These are phyloP conservation scores for Aspergillus quadricinctus DNA, from an alignment of 2,329 filamentous ascomycete species.

Conservation along the genomic window DNA sequence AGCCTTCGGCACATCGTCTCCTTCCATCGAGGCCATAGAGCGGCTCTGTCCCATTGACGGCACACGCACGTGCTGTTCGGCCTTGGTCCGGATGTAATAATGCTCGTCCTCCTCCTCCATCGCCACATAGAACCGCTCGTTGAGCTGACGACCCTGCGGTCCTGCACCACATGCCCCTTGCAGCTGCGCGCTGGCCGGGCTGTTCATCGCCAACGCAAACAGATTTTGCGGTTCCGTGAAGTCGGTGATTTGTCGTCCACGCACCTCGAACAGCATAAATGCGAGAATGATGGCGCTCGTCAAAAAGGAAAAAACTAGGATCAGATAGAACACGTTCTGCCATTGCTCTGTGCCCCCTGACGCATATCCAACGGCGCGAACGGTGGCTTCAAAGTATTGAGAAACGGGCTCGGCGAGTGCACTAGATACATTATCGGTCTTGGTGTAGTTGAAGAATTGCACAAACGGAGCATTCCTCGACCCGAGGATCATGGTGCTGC, in stretches of 20 bases:
- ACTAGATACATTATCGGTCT: constrained; percentile 15
- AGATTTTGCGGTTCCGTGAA: constrained; percentile 74
- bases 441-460: constrained; percentile 50
- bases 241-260: constrained; percentile 64
- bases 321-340: constrained; percentile 63
- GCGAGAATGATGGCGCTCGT: constrained; percentile 63
- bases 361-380: constrained; percentile 65
- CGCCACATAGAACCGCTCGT: constrained; percentile 42
- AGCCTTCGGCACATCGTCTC: constrained; percentile 14
- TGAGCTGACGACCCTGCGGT: constrained; percentile 48
- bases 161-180: constrained; percentile 55
- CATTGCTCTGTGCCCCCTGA: constrained; percentile 59
- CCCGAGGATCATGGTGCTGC: constrained; percentile 61
- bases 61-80: constrained; percentile 17
- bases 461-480: constrained; percentile 58
- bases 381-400: constrained; percentile 59
- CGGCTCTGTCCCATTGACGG: neutral
- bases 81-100: constrained; percentile 45
- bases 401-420: constrained; percentile 44
- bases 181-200: constrained; percentile 49
- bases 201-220: constrained; percentile 67
- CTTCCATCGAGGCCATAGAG: constrained; percentile 12
- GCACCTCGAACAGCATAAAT: constrained; percentile 56
- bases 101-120: constrained; percentile 49
- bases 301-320: constrained; percentile 62